Conservation (phyloP, 768 basidiomycete species). For the Tricholomella constricta region DNA sequence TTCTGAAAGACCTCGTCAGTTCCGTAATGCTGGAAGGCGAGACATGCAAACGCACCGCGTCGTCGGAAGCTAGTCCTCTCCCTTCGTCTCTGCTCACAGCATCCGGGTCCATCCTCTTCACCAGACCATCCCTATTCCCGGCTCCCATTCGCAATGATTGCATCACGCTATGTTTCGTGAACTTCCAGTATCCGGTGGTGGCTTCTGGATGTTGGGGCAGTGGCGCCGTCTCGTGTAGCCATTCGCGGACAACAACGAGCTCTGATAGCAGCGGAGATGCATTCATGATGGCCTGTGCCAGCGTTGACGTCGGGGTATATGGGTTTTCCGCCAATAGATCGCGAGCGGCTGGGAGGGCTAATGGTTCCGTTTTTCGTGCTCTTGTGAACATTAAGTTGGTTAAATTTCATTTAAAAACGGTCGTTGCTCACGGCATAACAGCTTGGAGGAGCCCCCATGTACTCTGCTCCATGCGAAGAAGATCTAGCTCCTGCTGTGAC, state of each 20-base stretch:
- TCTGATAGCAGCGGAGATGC: constrained; percentile 60
- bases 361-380: constrained; percentile 66
- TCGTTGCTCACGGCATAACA: constrained; percentile 54
- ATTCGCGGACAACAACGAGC: constrained; percentile 83
- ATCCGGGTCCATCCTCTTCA: constrained; percentile 81
- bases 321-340: constrained; percentile 70
- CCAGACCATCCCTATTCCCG: constrained; percentile 47
- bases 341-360: constrained; percentile 48
- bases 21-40: not conserved
- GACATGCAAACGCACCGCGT: constrained; percentile 56
- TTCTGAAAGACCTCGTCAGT: constrained; percentile 45
- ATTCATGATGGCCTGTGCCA: constrained; percentile 74
- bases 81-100: constrained; percentile 58
- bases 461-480: constrained; percentile 71
- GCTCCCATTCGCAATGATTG: constrained; percentile 58
- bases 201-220: constrained; percentile 65
- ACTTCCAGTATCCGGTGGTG: constrained; percentile 81
- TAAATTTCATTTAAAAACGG: not conserved
- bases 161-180: constrained; percentile 75
- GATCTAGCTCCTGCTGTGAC: constrained; percentile 56
- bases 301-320: constrained; percentile 75
- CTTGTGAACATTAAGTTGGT: constrained; percentile 24
- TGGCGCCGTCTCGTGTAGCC: constrained; percentile 80
- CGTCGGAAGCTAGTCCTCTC: constrained; percentile 67
- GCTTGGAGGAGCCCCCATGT: constrained; percentile 61